Evolutionary conservation across 1,284 basidiomycete genomes (phyloP).

Genomic region (Trichosporon ovoides): DNA sequence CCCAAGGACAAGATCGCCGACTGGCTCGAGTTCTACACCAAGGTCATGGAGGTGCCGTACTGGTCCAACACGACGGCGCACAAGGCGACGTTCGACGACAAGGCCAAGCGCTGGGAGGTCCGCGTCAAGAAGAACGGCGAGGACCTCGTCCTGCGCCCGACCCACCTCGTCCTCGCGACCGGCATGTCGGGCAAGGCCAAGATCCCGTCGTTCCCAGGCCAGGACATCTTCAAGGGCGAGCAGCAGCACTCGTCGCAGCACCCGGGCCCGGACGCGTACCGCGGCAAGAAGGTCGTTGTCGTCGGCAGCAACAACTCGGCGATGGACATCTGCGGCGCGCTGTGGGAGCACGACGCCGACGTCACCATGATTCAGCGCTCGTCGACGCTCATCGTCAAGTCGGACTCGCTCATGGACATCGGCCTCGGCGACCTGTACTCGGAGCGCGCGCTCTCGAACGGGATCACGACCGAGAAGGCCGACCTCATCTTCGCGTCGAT

Average conservation of each 20-base stretch:
- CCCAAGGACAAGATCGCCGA: constrained; percentile 51
- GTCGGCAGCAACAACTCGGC: constrained; percentile 23
- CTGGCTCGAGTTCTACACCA: constrained; percentile 38
- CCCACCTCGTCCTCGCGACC: constrained; percentile 24
- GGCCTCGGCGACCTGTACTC: constrained; percentile 53
- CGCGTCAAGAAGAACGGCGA: constrained; percentile 48
- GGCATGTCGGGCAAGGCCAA: constrained; percentile 20
- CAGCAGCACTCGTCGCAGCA: constrained; percentile 56
- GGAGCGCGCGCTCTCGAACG: constrained; percentile 56
- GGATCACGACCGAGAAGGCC: constrained; percentile 52
- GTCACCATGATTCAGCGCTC: constrained; percentile 50
- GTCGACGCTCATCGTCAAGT: constrained; percentile 50
- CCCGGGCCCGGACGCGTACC: constrained; percentile 47
- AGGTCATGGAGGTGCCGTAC: constrained; percentile 33
- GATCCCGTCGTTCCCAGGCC: constrained; percentile 18
- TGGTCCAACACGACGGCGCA: constrained; percentile 51
- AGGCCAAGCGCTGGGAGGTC: constrained; percentile 52
- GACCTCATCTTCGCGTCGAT: constrained; percentile 50
- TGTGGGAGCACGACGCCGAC: constrained; percentile 49
- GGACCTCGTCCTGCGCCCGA: constrained; percentile 53
- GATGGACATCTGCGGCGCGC: constrained; percentile 17
- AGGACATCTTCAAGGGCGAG: constrained; percentile 55
- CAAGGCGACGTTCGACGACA: constrained; percentile 48
- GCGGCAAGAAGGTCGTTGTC: constrained; percentile 48
- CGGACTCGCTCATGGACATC: constrained; percentile 48